A percentile compares a stretch with the other conserved stretches of the same genome.
Conservation (phyloP, 805 yeast species). For the Yamadazyma ubonensis region DNA sequence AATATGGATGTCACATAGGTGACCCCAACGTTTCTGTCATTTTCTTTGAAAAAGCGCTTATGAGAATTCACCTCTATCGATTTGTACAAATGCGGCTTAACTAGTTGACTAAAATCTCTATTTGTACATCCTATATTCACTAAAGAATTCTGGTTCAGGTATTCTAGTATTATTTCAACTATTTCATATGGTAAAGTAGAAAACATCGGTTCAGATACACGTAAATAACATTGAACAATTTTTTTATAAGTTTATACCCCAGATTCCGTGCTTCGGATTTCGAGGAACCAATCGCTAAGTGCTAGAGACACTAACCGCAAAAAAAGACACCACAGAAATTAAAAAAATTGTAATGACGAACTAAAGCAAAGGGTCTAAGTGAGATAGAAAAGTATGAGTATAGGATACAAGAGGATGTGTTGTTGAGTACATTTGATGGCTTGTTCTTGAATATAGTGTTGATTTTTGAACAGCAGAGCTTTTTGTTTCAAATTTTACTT, state of each 20-base stretch:
- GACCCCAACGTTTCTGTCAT: conserved; percentile 1
- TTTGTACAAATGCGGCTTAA: conserved; percentile 17
- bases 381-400: no score
- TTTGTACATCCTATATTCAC: conserved; percentile 16
- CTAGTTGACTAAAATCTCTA: conserved; percentile 11
- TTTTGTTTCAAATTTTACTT: no score
- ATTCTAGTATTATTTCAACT: conserved; percentile 14
- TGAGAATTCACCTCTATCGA: conserved; percentile 18
- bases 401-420: no score
- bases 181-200: conserved; percentile 22
- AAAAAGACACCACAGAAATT: not conserved
- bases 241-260: conserved; percentile 10
- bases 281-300: conserved; percentile 9
- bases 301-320: conserved; percentile 2
- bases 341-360: not conserved
- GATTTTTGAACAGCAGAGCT: no score
- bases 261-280: conserved; percentile 16
- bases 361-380: not conserved
- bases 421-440: no score
- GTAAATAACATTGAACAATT: not conserved
- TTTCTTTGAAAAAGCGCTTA: conserved; percentile 5
- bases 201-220: conserved; percentile 14
- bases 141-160: conserved; percentile 17
- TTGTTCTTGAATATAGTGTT: no score
- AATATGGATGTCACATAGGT: conserved; percentile 17